Percentiles rank a stretch among this genome's conserved stretches.
Conservation (phyloP, 176 grass and related monocot genomes). For the Hordeum marinum region DNA sequence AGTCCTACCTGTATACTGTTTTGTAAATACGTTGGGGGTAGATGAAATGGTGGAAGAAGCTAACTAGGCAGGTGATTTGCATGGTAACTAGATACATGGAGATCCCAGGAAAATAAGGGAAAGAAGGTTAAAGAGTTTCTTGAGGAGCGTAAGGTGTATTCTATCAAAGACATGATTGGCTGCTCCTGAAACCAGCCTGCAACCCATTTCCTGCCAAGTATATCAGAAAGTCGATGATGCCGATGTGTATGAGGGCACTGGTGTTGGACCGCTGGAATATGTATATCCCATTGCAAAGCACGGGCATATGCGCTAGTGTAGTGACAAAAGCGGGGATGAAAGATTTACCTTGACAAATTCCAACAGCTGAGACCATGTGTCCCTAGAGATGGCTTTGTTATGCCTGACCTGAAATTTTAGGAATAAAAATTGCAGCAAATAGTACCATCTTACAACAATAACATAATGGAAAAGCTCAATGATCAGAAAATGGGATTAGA, state of each 20-base stretch:
- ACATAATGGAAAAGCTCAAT: background rate
- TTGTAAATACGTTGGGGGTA: background rate
- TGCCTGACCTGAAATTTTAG: constrained; percentile 71
- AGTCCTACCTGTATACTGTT: background rate
- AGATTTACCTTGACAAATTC: constrained; percentile 92
- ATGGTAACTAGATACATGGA: too few species aligned
- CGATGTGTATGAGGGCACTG: background rate
- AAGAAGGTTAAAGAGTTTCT: background rate
- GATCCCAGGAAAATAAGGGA: too few species aligned
- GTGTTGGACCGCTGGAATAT: background rate
- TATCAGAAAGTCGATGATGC: background rate
- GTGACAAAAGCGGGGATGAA: background rate
- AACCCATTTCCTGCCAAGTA: background rate
- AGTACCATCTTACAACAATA: background rate
- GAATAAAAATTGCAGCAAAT: background rate
- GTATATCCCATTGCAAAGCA: background rate
- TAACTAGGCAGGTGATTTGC: too few species aligned
- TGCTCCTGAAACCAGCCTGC: background rate
- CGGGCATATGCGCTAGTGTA: background rate
- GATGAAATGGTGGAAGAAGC: background rate
- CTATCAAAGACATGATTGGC: background rate
- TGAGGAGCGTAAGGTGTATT: background rate
- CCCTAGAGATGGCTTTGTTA: constrained; percentile 96
- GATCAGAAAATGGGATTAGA: constrained; percentile 14
- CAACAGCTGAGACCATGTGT: constrained; percentile 95